Evolutionary conservation across 2,329 filamentous ascomycete genomes (phyloP).

Genomic region (Pseudomassariella vexata): DNA sequence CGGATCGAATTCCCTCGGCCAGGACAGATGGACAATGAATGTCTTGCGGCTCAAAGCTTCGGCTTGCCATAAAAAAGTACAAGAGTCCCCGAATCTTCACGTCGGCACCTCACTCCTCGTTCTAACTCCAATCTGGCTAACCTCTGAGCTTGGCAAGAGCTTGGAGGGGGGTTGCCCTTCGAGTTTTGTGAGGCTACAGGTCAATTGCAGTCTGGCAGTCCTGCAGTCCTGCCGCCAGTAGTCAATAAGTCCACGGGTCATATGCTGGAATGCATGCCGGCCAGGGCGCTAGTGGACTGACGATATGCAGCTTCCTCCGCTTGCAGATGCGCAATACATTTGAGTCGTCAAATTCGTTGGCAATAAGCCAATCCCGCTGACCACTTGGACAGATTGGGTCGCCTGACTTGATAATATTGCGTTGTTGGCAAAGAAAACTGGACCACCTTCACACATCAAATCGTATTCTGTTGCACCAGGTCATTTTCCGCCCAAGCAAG

Average conservation of each 20-base stretch:
- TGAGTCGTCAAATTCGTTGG: slow-evolving; percentile 12
- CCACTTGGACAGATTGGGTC: slow-evolving; percentile 25
- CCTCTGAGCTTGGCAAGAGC: too few species aligned
- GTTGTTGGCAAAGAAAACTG: slow-evolving; percentile 18
- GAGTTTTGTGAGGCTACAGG: too few species aligned
- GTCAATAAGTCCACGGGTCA: slow-evolving; percentile 20
- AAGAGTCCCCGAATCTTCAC: too few species aligned
- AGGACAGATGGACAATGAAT: too few species aligned
- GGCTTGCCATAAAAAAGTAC: too few species aligned
- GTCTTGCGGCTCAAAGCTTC: too few species aligned
- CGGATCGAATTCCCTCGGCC: too few species aligned
- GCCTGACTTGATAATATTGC: slow-evolving; percentile 22
- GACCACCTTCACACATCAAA: slow-evolving; percentile 7
- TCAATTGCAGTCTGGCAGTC: too few species aligned
- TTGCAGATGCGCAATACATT: slow-evolving; percentile 24
- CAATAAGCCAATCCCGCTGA: slow-evolving; percentile 25
- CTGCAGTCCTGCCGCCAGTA: slow-evolving; percentile 12
- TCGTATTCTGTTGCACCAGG: background rate
- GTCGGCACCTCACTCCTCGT: too few species aligned
- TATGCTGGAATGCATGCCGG: slow-evolving; percentile 22
- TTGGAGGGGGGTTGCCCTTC: too few species aligned
- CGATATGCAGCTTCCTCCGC: slow-evolving; percentile 21
- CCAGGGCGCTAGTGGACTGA: slow-evolving; percentile 22
- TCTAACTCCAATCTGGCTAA: too few species aligned
- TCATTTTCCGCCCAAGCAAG: too few species aligned